Evolutionary conservation across 2,329 filamentous ascomycete genomes (phyloP), one percentile per base, ranked within the genome.

Genomic region (Exserohilum rostratum): DNA sequence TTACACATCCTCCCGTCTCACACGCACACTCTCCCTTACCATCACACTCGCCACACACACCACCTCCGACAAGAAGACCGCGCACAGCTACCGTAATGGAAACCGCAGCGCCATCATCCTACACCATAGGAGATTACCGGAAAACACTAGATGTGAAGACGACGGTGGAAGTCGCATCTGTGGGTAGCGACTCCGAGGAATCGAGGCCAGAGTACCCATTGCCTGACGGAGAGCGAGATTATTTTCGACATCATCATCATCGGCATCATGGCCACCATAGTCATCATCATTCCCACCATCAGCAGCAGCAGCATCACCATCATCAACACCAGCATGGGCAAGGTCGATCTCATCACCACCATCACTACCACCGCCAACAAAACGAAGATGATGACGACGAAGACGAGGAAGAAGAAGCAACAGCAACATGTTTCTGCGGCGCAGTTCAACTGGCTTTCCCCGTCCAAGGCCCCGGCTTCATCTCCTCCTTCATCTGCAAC

Each of bases 401-500:
- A 6, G 48, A 54, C 17, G 6, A 27, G 18, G 15, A 20, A 17
- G n/a, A 42, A 13, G 56, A 62, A 49, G 68, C 65, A 38, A 70
- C 67, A 13, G 68, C 69, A 2, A 70, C 68, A 1, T 72, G 69
- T 57, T 69, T 64, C 55, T 72, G 68, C 46, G 66, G 67, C 39
- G 58, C 62, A 3, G 68, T 70, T 0, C 68, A 71, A 43, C 56
- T 71, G 2, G 50, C 50, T 33, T 69, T 70, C 18, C 80, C 83
- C 1, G 79, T 73, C 13, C 45, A 78, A 46, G 77, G 69, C 0
- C 78, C 78, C 0, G 81, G 78, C 2, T 68, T 86, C 0, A 50
- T 82, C n/a, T 67, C 71, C 50, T 78, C 76, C 4, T 87, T 87
- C 64, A 61, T 87, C 56, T 88, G 85, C 71, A 78, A 88, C 73